These are phyloP conservation scores for Cucurbita ficifolia DNA, from an alignment of 306 rosid genomes.

Conservation along the genomic window DNA sequence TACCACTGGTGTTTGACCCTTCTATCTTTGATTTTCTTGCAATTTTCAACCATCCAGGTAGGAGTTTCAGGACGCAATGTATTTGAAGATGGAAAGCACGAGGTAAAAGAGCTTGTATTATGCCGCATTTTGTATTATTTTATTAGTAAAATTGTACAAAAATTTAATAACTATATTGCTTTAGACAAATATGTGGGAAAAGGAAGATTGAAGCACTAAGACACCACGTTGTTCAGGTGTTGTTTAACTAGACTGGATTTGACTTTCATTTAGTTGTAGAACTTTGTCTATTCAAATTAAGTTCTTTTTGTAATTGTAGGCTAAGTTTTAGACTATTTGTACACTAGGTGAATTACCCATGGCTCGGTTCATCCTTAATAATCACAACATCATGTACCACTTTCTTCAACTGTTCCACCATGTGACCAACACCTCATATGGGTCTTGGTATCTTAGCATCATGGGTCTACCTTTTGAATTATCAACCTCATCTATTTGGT, in stretches of 20 bases:
- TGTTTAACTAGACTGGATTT: background rate
- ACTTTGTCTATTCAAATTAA: background rate
- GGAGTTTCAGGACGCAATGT: slow-evolving; percentile 30
- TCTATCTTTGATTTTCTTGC: background rate
- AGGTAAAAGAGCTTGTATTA: slow-evolving; percentile 27
- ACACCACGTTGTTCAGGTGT: background rate
- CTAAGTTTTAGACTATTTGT: background rate
- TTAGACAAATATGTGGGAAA: background rate
- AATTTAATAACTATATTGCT: background rate
- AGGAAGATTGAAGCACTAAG: background rate
- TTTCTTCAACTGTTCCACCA: background rate
- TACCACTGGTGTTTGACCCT: background rate
- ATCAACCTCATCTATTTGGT: background rate
- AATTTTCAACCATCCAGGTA: slow-evolving; percentile 16
- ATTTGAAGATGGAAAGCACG: slow-evolving; percentile 31
- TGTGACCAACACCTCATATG: background rate
- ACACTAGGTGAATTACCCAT: background rate
- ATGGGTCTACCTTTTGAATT: background rate
- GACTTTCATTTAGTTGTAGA: background rate
- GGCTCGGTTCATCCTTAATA: background rate
- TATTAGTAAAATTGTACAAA: background rate
- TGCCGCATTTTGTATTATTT: background rate
- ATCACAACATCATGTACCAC: background rate
- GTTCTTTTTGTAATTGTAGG: background rate
- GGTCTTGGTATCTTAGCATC: background rate